Conservation (phyloP, 257 asterid genomes). For the Ajuga chamaepitys region DNA sequence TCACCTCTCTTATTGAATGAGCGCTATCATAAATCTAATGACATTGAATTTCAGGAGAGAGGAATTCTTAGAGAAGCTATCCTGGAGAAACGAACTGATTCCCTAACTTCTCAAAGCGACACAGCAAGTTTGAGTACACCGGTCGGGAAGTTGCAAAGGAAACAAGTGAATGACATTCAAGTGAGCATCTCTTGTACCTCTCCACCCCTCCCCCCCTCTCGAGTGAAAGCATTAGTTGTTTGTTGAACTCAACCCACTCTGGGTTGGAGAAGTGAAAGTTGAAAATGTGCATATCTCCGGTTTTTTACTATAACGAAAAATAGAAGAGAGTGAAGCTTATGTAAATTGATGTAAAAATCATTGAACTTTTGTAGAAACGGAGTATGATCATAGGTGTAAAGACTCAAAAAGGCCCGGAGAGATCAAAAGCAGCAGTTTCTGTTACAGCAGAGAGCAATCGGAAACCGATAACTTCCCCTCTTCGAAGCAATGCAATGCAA, state of each 20-base stretch:
- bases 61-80: slow-evolving; percentile 77
- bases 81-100: slow-evolving; percentile 41
- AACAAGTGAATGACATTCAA: slow-evolving; percentile 34
- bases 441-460: slow-evolving; percentile 21
- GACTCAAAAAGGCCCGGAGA: slow-evolving; percentile 25
- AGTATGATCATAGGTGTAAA: slow-evolving; percentile 7
- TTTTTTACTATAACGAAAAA: neutral
- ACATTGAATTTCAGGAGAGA: slow-evolving; percentile 64
- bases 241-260: too few relatives aligned
- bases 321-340: neutral
- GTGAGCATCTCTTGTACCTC: slow-evolving; percentile 17
- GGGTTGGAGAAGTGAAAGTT: too few relatives aligned
- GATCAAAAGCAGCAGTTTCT: slow-evolving; percentile 28
- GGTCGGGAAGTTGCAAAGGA: slow-evolving; percentile 26
- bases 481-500: slow-evolving; percentile 25
- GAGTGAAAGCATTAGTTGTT: too few relatives aligned
- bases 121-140: slow-evolving; percentile 20
- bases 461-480: slow-evolving; percentile 15
- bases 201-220: too few relatives aligned
- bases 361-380: slow-evolving; percentile 32
- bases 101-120: slow-evolving; percentile 24
- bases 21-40: slow-evolving; percentile 5
- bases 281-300: neutral
- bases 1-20: neutral
- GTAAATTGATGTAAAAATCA: neutral